Evolutionary conservation across 106 monocot genomes (phyloP), one percentile per base, ranked within the genome.

Genomic region (Dendrobium nobile): DNA sequence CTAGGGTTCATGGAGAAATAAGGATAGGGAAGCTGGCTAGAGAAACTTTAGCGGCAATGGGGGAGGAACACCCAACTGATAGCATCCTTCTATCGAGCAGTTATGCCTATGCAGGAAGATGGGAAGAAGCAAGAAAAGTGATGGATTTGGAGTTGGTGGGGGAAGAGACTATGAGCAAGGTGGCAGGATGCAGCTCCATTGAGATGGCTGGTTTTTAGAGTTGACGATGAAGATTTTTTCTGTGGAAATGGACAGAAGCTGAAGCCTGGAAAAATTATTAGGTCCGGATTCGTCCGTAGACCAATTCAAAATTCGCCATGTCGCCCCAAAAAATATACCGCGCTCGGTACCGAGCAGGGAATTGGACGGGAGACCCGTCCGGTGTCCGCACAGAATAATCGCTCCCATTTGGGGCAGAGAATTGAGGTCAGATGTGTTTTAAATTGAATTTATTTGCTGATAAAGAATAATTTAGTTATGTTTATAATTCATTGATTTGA

Each of bases 1-100:
- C 87, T 44, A 89, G 84, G 68, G 28, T 85, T 33, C 72, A 82
- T 47, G 87, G 92, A 54, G 67, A 92, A 74, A 58, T 80, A 4
- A 74, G 79, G 47, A 7, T 87, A 4, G 87, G 80, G 28, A 82
- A 85, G 51, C 4, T 85, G 40, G 87, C 85, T 15, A 18, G n/a
- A 22, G 40, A 73, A 10, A 17, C 40, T 73, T 78, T 92, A 33
- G 68, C 82, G 41, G 79, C 72, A 5, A 33, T 89, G 77, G 85
- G 82, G 2, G 85, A 82, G 13, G 78, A 84, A 54, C 89, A 87
- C 41, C 84, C 79, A 0, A 79, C 83, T 0, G 87, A 89, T 68
- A 54, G 55, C 0, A 82, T 89, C 43, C 89, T 92, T 48, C 65
- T 87, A 18, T 83, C 82, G 26, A 78, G 65, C 22, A 58, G 87